Evolutionary conservation across 73 alveolate genomes (phyloP), one percentile per base, ranked within the genome.

Genomic region (Loxodes magnus): DNA sequence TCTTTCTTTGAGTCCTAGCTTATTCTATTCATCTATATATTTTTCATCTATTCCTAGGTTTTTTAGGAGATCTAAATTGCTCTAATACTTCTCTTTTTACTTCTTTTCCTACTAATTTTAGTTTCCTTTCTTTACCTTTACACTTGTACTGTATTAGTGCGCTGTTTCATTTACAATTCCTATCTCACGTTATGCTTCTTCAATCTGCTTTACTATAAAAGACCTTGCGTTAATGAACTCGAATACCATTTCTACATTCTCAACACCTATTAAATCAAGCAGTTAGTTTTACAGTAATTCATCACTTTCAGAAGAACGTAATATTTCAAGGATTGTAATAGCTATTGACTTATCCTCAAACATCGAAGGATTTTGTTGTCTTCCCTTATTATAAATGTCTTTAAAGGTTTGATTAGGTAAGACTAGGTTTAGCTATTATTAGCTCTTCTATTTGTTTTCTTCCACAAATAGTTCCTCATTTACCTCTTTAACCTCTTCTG

Each of bases 221-320:
- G 34, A 29, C 43, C 25, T 71, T 77, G 23, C 16, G 27, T 21
- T 54, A 17, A 77, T 26, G 26, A 77, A 67, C 59, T 71, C 51
- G 38, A 2, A 38, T 5, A 77, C 64, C 43, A 71, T n/a, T 39
- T 77, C 84, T 24, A 71, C 34, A 35, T 57, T 43, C n/a, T 77
- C 78, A 43, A 29, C 55, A 1, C 91, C 91, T 15, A 77, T 67
- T 24, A 55, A 41, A 14, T 77, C 78, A 2, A 77, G 29, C 34
- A 77, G 48, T 21, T 71, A 84, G 4, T 35, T 66, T 50, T 77
- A 70, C 12, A 77, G 59, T 39, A 44, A 68, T 10, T 77, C 90
- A 41, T 69, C 53, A 2, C 54, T 15, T 35, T 50, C 60, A 12
- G 34, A 41, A 0, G 76, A 28, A 21, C 48, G 24, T 39, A 77